phyloP scores from a whole-genome alignment of 2,329 filamentous ascomycete species.

The Fusarium oxysporum region DNA sequence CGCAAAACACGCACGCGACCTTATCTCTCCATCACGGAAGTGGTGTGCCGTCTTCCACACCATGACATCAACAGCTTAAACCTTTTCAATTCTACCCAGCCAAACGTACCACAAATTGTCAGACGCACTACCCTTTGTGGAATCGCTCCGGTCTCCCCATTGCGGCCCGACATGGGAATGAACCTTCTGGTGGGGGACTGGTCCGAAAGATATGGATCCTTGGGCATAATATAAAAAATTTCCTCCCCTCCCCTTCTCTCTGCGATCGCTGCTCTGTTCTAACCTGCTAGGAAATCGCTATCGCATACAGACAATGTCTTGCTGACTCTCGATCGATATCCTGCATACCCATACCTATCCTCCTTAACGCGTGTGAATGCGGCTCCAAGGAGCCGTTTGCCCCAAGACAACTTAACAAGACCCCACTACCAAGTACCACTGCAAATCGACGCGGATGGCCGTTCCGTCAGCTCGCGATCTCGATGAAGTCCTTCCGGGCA shows the following conservation, averaged over 20 bases:
- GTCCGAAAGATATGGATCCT: constrained; percentile 20
- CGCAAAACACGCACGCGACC: constrained; percentile 22
- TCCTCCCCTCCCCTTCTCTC: neutral
- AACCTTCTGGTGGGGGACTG: constrained; percentile 17
- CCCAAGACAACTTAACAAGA: constrained; percentile 18
- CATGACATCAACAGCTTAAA: constrained; percentile 36
- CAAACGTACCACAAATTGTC: constrained; percentile 33
- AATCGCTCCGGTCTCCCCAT: constrained; percentile 31
- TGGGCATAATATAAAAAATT: constrained; percentile 26
- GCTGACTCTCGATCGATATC: constrained; percentile 36
- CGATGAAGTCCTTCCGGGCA: constrained; percentile 47
- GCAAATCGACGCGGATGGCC: constrained; percentile 35
- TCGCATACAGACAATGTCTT: constrained; percentile 25
- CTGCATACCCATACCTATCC: constrained; percentile 34
- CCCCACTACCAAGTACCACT: neutral
- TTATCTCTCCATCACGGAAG: constrained; percentile 26
- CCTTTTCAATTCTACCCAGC: constrained; percentile 1
- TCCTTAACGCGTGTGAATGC: constrained; percentile 38
- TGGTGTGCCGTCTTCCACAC: constrained; percentile 28
- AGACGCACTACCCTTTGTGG: constrained; percentile 25
- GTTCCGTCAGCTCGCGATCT: constrained; percentile 29
- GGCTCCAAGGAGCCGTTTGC: constrained; percentile 39
- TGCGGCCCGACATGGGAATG: constrained; percentile 35
- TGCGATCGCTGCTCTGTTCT: neutral
- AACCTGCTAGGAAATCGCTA: neutral